phyloP scores from a whole-genome alignment of 1,284 basidiomycete genomes.

The Leccinum colubrinum region DNA sequence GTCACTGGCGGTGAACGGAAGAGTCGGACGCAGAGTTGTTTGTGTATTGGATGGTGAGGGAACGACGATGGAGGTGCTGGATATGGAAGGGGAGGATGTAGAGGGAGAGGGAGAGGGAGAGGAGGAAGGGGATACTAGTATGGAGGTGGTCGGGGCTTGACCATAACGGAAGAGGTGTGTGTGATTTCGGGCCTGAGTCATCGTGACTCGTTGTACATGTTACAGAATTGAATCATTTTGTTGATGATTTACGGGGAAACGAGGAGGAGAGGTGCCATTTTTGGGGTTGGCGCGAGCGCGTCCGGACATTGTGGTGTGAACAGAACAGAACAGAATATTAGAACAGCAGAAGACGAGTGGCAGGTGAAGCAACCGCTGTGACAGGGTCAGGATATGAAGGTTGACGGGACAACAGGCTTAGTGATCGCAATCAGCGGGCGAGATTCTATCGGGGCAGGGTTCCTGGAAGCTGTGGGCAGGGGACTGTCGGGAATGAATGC shows the following conservation, averaged over 20 bases:
- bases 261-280: constrained; percentile 20
- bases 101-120: constrained; percentile 39
- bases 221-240: constrained; percentile 7
- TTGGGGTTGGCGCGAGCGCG: constrained; percentile 11
- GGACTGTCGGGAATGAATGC: constrained; percentile 34
- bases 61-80: constrained; percentile 64
- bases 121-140: constrained; percentile 21
- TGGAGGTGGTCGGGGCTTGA: constrained; percentile 36
- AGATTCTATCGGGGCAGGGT: constrained; percentile 25
- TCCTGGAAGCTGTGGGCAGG: constrained; percentile 31
- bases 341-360: constrained; percentile 2
- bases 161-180: constrained; percentile 16
- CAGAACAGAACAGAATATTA: constrained; percentile 11
- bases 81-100: constrained; percentile 67
- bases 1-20: constrained; percentile 69
- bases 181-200: constrained; percentile 23
- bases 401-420: constrained; percentile 12
- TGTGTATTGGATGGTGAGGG: constrained; percentile 68
- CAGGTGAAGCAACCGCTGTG: constrained; percentile 17
- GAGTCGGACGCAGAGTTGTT: constrained; percentile 67
- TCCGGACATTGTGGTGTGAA: constrained; percentile 34
- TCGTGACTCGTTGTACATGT: constrained; percentile 26
- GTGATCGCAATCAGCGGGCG: constrained; percentile 25
- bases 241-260: constrained; percentile 23
- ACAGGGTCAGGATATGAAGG: constrained; percentile 12